Percentiles rank a stretch among this genome's conserved stretches.
phyloP scores from a whole-genome alignment of 108 stramenopile genomes.

The Epipyxis sp. region DNA sequence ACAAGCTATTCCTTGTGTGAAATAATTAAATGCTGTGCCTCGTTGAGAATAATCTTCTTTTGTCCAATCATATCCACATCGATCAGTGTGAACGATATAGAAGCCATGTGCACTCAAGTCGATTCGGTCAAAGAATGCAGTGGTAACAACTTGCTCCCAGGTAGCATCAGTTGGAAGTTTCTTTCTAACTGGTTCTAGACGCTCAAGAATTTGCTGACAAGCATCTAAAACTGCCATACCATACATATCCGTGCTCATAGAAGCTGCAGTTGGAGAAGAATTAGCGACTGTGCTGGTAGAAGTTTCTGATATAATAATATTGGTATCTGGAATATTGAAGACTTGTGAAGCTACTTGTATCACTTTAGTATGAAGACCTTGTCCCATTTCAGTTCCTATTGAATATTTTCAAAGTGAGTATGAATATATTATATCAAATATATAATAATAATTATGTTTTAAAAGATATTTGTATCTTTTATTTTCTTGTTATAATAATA shows the following conservation, averaged over 20 bases:
- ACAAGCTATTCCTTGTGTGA: slow-evolving; percentile 83
- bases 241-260: slow-evolving; percentile 83
- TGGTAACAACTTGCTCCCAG: slow-evolving; percentile 53
- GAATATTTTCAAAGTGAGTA: too few relatives aligned
- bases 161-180: slow-evolving; percentile 56
- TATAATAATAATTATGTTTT: too few relatives aligned
- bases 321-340: slow-evolving; percentile 73
- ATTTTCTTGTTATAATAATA: too few relatives aligned
- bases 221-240: slow-evolving; percentile 94
- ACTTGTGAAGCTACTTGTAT: slow-evolving; percentile 86
- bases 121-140: slow-evolving; percentile 71
- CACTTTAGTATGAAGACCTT: slow-evolving; percentile 89
- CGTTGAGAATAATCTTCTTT: slow-evolving; percentile 70
- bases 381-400: slow-evolving; percentile 97
- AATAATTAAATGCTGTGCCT: slow-evolving; percentile 85
- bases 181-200: slow-evolving; percentile 73
- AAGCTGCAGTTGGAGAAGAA: slow-evolving; percentile 80
- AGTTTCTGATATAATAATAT: slow-evolving; percentile 84
- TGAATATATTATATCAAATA: too few relatives aligned
- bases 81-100: slow-evolving; percentile 66
- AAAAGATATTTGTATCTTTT: too few relatives aligned
- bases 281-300: slow-evolving; percentile 85
- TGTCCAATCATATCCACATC: slow-evolving; percentile 76
- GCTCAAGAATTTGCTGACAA: slow-evolving; percentile 74
- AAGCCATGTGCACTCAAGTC: slow-evolving; percentile 88